Percentiles rank a stretch among this genome's conserved stretches.
These are phyloP conservation scores for Dissoconium aciculare DNA, from an alignment of 2,329 filamentous ascomycete genomes.

Conservation along the genomic window DNA sequence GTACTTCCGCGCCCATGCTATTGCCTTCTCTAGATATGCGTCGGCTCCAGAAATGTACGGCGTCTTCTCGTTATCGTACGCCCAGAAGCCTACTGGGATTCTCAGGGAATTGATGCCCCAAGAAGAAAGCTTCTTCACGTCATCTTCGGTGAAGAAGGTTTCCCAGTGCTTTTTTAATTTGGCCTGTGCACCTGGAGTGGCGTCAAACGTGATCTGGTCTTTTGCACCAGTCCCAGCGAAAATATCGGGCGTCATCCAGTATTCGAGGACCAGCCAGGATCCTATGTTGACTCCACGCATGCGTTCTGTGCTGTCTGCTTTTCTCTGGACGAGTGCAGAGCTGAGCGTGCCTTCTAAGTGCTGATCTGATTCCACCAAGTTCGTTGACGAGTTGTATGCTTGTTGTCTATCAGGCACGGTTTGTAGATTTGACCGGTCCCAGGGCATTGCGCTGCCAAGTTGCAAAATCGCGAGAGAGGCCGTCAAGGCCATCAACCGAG, in stretches of 20 bases:
- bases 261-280: slow-evolving; percentile 25
- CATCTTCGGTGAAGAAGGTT: slow-evolving; percentile 27
- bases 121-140: slow-evolving; percentile 27
- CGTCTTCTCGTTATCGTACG: slow-evolving; percentile 29
- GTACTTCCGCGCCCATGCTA: slow-evolving; percentile 33
- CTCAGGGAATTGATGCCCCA: slow-evolving; percentile 28
- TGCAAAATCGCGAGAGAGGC: background rate
- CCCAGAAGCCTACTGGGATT: slow-evolving; percentile 41
- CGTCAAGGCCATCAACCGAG: no score
- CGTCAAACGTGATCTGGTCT: slow-evolving; percentile 29
- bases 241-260: slow-evolving; percentile 24
- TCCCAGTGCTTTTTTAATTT: slow-evolving; percentile 23
- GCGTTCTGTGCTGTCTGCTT: slow-evolving; percentile 3
- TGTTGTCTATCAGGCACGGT: no score
- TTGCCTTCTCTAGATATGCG: slow-evolving; percentile 33
- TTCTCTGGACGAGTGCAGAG: background rate
- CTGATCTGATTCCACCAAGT: no score
- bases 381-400: no score
- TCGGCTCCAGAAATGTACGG: slow-evolving; percentile 34
- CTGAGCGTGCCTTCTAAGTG: no score
- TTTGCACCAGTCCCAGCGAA: slow-evolving; percentile 22
- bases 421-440: no score
- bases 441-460: background rate
- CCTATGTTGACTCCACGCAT: slow-evolving; percentile 26
- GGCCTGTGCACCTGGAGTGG: slow-evolving; percentile 15